These are phyloP conservation scores for Kazachstania sp. DNA, from an alignment of 1,139 yeast genomes.

Conservation along the genomic window DNA sequence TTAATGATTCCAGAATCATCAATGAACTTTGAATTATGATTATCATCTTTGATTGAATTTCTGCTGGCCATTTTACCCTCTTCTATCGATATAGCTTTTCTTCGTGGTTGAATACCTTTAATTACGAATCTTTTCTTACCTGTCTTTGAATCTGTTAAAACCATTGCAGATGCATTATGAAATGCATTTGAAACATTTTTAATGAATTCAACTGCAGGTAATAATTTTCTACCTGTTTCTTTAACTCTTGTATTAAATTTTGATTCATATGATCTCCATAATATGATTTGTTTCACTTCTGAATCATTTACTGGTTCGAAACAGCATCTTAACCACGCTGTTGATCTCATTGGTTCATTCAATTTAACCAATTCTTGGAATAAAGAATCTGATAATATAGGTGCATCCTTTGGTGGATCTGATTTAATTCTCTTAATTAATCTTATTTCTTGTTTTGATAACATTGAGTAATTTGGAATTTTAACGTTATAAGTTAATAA, in stretches of 20 bases:
- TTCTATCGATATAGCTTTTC: conserved; percentile 37
- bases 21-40: conserved; percentile 17
- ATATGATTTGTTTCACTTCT: conserved; percentile 88
- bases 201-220: conserved; percentile 95
- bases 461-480: conserved; percentile 28
- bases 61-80: conserved; percentile 21
- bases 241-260: conserved; percentile 56
- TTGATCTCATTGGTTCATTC: conserved; percentile 85
- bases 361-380: conserved; percentile 53
- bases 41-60: conserved; percentile 10
- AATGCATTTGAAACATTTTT: conserved; percentile 89
- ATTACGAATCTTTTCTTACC: conserved; percentile 77
- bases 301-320: conserved; percentile 70
- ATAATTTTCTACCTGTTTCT: conserved; percentile 44
- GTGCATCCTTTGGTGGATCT: conserved; percentile 50
- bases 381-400: conserved; percentile 52
- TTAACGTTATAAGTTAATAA: conserved; percentile 48
- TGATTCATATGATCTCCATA: conserved; percentile 91
- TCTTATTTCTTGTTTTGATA: conserved; percentile 36
- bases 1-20: conserved; percentile 13
- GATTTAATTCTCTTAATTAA: conserved; percentile 38
- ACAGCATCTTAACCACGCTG: conserved; percentile 90
- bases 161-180: conserved; percentile 91
- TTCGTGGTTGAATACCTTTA: conserved; percentile 75
- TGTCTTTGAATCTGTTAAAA: conserved; percentile 49